phyloP scores from a whole-genome alignment of 2,329 filamentous ascomycete species.

The Colletotrichum horii region DNA sequence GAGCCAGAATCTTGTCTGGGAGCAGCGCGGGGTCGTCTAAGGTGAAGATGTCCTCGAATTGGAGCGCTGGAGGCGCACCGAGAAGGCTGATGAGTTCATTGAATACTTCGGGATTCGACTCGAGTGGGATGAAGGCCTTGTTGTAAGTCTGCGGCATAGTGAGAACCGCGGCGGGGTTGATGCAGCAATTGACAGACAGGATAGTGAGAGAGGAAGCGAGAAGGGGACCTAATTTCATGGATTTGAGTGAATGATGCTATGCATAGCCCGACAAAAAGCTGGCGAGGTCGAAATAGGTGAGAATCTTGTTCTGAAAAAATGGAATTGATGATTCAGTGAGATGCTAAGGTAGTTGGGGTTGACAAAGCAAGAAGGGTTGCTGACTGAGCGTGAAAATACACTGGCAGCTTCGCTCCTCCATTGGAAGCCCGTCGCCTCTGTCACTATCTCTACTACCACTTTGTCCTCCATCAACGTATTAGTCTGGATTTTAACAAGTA shows the following conservation, averaged over 20 bases:
- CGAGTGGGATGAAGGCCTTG: slow-evolving; percentile 35
- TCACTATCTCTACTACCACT: neutral
- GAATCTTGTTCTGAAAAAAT: neutral
- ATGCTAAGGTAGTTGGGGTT: neutral
- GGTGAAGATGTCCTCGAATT: slow-evolving; percentile 73
- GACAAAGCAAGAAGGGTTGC: neutral
- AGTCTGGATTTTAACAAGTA: neutral
- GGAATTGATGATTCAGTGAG: neutral
- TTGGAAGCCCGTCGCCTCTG: neutral
- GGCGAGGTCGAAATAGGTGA: neutral
- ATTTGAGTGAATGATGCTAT: neutral
- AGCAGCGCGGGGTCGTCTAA: slow-evolving; percentile 72
- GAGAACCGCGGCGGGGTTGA: neutral
- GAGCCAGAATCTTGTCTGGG: slow-evolving; percentile 61
- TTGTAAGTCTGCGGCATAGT: slow-evolving; percentile 13
- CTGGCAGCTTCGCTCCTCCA: neutral
- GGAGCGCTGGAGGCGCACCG: slow-evolving; percentile 61
- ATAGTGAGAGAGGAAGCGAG: neutral
- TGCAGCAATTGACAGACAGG: neutral
- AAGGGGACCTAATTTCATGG: neutral
- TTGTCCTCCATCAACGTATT: neutral
- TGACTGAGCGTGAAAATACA: neutral
- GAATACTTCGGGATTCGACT: slow-evolving; percentile 70
- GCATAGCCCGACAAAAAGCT: neutral
- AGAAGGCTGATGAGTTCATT: slow-evolving; percentile 67